Evolutionary conservation across 2,329 filamentous ascomycete species (phyloP).

Genomic region (Colletotrichum sp.): DNA sequence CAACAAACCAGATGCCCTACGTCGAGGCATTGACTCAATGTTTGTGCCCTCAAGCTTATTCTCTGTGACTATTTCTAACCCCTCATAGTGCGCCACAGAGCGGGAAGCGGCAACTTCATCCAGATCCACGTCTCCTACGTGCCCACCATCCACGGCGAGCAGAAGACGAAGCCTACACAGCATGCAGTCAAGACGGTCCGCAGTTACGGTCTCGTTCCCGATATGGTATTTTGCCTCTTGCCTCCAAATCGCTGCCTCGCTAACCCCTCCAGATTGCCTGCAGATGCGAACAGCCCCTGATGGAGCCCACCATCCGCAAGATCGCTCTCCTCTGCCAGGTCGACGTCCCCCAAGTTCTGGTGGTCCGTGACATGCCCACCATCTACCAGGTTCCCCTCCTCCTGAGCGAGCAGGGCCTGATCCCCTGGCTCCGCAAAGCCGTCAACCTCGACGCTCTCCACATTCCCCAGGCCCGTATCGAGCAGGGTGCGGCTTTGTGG

Average conservation of each 20-base stretch:
- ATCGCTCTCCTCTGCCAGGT: conserved; percentile 91
- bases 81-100: conserved; percentile 62
- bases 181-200: conserved; percentile 85
- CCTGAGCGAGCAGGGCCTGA: conserved; percentile 80
- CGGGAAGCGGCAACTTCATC: conserved; percentile 80
- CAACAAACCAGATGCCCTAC: conserved; percentile 67
- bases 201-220: conserved; percentile 76
- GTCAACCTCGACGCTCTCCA: conserved; percentile 67
- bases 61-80: no score
- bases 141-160: conserved; percentile 72
- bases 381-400: conserved; percentile 97
- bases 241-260: not conserved
- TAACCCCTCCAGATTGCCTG: conserved; percentile 75
- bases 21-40: conserved; percentile 83
- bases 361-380: conserved; percentile 87
- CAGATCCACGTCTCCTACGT: conserved; percentile 91
- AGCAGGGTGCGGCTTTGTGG: conserved; percentile 70
- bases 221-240: conserved; percentile 58
- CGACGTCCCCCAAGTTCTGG: conserved; percentile 82
- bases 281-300: conserved; percentile 81
- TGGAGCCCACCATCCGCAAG: conserved; percentile 78
- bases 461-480: conserved; percentile 57
- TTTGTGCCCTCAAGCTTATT: not conserved
- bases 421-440: conserved; percentile 68
- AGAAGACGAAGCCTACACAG: conserved; percentile 98